Base-by-base conservation (phyloP, 2,329 filamentous ascomycete species). In the Pseudogymnoascus sp. region DNA sequence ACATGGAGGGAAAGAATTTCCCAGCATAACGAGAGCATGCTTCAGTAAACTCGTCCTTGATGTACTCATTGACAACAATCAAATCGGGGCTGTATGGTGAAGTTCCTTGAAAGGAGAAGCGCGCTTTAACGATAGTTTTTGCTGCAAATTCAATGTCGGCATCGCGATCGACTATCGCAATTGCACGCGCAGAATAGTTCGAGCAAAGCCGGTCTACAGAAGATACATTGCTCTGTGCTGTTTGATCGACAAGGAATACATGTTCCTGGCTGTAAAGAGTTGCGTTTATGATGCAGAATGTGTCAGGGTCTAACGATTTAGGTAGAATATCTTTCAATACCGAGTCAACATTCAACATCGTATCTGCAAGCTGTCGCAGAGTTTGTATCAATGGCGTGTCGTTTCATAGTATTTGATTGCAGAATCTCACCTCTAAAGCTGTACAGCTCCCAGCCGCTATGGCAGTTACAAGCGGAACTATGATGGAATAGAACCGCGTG, bases 31-130 rank as follows among this genome's bases (percentile, higher is more conserved):
- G 73, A 12, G 79, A 70, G 4, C 80, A 76, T 0, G 80, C 79
- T 55, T 80, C 76, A 0, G 84, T 70, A 65, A 88, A 86, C 0
- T 78, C 75, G 62, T 80, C 77, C 73, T 82, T 82, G 3, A 79
- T 75, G 63, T 81, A 88, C 65, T 88, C 85, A 64, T 88, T 86
- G n/a, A 88, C 84, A 0, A 88, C 72, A 0, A 88, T 81, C 0
- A 87, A 31, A 67, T 88, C 85, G 0, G 86, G 86, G 0, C 83
- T 81, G 68, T 87, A 88, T 0, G 83, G 78, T 0, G 84, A 87
- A 1, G 72, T 75, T 2, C 84, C 84, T 1, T 80, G 75, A 31
- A 85, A 83, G 12, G 74, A 73, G 67, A 87, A 83, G 1, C 83
- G 76, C n/a, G 85, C 83, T 0, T 74, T 75, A 0, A 82, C 78